phyloP scores from a whole-genome alignment of 129 eudicot species.

The Calendula officinalis region DNA sequence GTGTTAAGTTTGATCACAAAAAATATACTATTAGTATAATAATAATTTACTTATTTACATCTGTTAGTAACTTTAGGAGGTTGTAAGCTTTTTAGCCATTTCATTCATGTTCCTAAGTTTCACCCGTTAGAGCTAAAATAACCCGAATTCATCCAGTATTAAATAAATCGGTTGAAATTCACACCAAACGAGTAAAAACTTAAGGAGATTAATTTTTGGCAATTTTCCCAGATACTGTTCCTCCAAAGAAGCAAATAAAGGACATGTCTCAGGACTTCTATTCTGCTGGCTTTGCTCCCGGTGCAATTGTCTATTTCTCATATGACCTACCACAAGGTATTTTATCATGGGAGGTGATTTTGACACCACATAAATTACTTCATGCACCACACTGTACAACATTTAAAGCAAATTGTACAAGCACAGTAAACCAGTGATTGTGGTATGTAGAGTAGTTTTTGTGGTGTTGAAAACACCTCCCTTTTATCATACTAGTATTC shows the following conservation, averaged over 20 bases:
- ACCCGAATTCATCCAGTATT: neutral
- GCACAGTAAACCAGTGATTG: no score
- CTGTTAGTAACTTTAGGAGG: neutral
- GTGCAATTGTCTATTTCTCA: slow-evolving; percentile 85
- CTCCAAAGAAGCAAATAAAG: slow-evolving; percentile 84
- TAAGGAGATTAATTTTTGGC: neutral
- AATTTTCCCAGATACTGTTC: slow-evolving; percentile 59
- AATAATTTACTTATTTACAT: neutral
- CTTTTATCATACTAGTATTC: neutral
- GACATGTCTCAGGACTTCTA: slow-evolving; percentile 71
- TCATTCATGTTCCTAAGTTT: neutral
- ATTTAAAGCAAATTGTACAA: no score
- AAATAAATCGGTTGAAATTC: neutral
- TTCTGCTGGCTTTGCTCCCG: slow-evolving; percentile 92
- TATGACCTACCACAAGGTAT: slow-evolving; percentile 72
- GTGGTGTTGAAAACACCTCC: no score
- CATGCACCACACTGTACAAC: no score
- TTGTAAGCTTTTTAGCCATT: neutral
- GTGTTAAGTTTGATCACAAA: neutral
- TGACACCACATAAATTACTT: no score
- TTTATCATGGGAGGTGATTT: no score
- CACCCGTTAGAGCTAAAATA: neutral
- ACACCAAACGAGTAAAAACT: neutral
- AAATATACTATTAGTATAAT: neutral
- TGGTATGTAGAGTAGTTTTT: no score